Evolutionary conservation across 371 early-diverging fungal species (phyloP).

Genomic region (Synchytrium microbalum): DNA sequence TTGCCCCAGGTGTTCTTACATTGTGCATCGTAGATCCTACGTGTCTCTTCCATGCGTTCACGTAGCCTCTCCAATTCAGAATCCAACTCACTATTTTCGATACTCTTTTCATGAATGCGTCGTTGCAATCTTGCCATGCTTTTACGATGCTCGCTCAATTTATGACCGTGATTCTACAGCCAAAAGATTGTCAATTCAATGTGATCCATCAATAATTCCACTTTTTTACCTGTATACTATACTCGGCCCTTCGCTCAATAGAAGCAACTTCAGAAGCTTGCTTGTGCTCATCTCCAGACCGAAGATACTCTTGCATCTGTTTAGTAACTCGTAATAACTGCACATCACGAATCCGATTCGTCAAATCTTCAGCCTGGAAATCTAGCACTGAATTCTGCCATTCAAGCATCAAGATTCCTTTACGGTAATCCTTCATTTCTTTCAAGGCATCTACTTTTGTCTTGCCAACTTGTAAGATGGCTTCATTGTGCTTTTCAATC

Average conservation of each 20-base stretch:
- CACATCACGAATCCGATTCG: conserved; percentile 41
- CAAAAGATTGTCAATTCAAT: neutral
- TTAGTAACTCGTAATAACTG: conserved; percentile 51
- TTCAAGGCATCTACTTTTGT: conserved; percentile 45
- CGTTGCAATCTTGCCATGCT: conserved; percentile 20
- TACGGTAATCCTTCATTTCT: conserved; percentile 52
- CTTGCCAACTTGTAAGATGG: conserved; percentile 35
- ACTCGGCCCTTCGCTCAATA: conserved; percentile 38
- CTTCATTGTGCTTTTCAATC: conserved; percentile 43
- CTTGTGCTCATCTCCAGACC: conserved; percentile 41
- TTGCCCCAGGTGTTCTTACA: too few species aligned
- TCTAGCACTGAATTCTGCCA: conserved; percentile 44
- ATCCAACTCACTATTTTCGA: conserved; percentile 29
- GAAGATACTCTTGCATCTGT: conserved; percentile 50
- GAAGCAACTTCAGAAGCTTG: conserved; percentile 39
- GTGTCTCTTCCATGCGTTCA: conserved; percentile 26
- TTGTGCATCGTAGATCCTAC: conserved; percentile 27
- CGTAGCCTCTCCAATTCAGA: conserved; percentile 20
- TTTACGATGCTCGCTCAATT: conserved; percentile 28
- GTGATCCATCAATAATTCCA: neutral
- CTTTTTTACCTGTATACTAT: conserved; percentile 29
- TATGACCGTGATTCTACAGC: conserved; percentile 33
- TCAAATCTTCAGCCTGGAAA: conserved; percentile 48
- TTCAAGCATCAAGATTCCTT: conserved; percentile 49
- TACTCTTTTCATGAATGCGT: conserved; percentile 24